A percentile compares a stretch with the other conserved stretches of the same genome.
Conservation (phyloP, 805 yeast genomes). For the Zygosaccharomyces lentus region DNA sequence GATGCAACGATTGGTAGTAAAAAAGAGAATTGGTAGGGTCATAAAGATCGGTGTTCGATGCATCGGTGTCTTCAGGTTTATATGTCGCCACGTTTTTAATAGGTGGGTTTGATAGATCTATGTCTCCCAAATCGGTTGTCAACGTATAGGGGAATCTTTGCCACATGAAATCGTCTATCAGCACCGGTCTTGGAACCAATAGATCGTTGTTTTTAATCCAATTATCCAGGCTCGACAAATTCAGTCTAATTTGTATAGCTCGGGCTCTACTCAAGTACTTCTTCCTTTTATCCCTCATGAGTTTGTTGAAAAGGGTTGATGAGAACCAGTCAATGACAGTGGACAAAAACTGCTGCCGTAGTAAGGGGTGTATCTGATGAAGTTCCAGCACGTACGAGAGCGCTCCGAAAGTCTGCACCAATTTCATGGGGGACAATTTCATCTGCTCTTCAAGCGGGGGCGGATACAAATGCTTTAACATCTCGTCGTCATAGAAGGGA, state of each 20-base stretch:
- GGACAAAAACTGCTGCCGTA: slow-evolving; percentile 74
- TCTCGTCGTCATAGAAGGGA: slow-evolving; percentile 57
- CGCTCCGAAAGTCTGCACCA: slow-evolving; percentile 85
- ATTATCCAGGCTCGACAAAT: slow-evolving; percentile 82
- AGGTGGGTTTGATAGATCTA: slow-evolving; percentile 21
- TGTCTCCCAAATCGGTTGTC: slow-evolving; percentile 30
- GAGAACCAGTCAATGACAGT: slow-evolving; percentile 77
- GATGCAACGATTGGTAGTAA: slow-evolving; percentile 59
- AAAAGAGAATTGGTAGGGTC: slow-evolving; percentile 45
- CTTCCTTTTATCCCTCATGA: slow-evolving; percentile 51
- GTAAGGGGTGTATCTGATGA: slow-evolving; percentile 71
- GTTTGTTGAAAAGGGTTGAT: slow-evolving; percentile 64
- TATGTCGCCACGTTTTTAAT: slow-evolving; percentile 28
- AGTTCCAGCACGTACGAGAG: slow-evolving; percentile 77
- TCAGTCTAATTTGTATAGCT: slow-evolving; percentile 86
- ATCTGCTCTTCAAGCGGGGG: slow-evolving; percentile 76
- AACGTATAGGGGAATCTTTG: slow-evolving; percentile 38
- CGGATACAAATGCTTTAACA: slow-evolving; percentile 72
- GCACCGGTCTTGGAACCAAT: slow-evolving; percentile 31
- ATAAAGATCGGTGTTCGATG: slow-evolving; percentile 9
- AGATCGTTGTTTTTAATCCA: slow-evolving; percentile 65
- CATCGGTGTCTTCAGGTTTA: slow-evolving; percentile 17
- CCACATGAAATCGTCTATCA: slow-evolving; percentile 38
- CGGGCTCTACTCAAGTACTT: slow-evolving; percentile 72
- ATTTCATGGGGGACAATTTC: slow-evolving; percentile 83